Percentiles rank a stretch among this genome's conserved stretches.
Conservation (phyloP, 2,329 filamentous ascomycete species). For the Colletotrichum gloeosporioides region DNA sequence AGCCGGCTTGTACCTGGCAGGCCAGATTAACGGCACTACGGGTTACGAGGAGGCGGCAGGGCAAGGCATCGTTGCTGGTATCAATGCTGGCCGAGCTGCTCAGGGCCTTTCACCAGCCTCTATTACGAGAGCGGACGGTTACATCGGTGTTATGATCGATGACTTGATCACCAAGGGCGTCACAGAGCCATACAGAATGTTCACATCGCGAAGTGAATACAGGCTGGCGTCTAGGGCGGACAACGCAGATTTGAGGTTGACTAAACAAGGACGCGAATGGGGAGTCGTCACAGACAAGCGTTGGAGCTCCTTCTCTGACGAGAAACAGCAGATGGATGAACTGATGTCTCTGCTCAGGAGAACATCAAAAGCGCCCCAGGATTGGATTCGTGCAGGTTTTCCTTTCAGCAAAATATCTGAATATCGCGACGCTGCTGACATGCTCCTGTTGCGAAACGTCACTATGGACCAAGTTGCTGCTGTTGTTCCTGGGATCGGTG, state of each 20-base stretch:
- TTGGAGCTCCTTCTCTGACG: constrained; percentile 74
- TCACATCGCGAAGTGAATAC: constrained; percentile 94
- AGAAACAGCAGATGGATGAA: constrained; percentile 69
- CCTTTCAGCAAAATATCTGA: constrained; percentile 53
- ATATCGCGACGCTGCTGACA: constrained; percentile 76
- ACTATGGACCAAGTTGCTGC: constrained; percentile 61
- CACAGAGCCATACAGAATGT: constrained; percentile 97
- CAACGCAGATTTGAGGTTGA: constrained; percentile 90
- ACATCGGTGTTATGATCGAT: constrained; percentile 99
- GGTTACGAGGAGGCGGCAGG: constrained; percentile 97
- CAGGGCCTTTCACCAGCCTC: constrained; percentile 68
- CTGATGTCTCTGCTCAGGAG: constrained; percentile 66
- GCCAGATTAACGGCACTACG: constrained; percentile 97
- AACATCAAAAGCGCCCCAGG: constrained; percentile 61
- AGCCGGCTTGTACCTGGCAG: constrained; percentile 85
- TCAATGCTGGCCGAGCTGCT: constrained; percentile 88
- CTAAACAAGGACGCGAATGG: constrained; percentile 74
- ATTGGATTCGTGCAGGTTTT: constrained; percentile 77
- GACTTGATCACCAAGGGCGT: constrained; percentile 97
- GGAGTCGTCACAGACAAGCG: constrained; percentile 81
- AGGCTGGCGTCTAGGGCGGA: constrained; percentile 91
- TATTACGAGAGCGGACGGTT: constrained; percentile 84
- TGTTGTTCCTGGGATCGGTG: constrained; percentile 60
- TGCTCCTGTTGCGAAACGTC: constrained; percentile 72
- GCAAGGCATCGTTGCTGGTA: constrained; percentile 90